Evolutionary conservation across 2,329 filamentous ascomycete species (phyloP).

Genomic region (Zymoseptoria brevis): DNA sequence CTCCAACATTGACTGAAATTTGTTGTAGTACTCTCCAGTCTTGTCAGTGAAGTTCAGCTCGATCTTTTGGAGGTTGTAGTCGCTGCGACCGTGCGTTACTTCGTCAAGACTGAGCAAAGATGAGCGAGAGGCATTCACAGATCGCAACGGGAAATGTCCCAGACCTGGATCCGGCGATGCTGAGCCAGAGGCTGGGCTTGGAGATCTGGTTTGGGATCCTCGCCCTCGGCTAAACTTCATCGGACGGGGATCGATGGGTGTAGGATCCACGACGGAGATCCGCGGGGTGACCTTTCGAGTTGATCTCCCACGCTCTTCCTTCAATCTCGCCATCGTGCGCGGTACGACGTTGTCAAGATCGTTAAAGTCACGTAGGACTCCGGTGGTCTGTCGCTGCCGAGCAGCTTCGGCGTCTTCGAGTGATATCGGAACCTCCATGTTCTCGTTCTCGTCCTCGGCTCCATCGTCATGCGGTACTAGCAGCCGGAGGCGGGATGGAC

Average conservation of each 20-base stretch:
- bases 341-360: background rate
- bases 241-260: background rate
- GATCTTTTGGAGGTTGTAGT: slow-evolving; percentile 11
- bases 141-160: background rate
- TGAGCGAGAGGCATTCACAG: background rate
- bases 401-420: background rate
- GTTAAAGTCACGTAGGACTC: background rate
- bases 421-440: background rate
- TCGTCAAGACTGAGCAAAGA: slow-evolving; percentile 42
- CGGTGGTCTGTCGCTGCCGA: background rate
- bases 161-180: background rate
- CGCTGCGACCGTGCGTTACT: slow-evolving; percentile 49
- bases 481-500: background rate
- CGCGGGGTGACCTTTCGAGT: background rate
- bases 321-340: background rate
- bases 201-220: background rate
- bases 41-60: slow-evolving; percentile 52
- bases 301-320: background rate
- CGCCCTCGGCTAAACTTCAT: background rate
- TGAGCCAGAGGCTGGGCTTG: background rate
- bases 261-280: background rate
- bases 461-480: background rate
- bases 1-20: slow-evolving; percentile 49
- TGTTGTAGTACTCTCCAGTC: slow-evolving; percentile 50
- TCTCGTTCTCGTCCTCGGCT: background rate